Evolutionary conservation across 148 eudicot genomes (phyloP), one percentile per base, ranked within the genome.

Genomic region (Talinum fruticosum): DNA sequence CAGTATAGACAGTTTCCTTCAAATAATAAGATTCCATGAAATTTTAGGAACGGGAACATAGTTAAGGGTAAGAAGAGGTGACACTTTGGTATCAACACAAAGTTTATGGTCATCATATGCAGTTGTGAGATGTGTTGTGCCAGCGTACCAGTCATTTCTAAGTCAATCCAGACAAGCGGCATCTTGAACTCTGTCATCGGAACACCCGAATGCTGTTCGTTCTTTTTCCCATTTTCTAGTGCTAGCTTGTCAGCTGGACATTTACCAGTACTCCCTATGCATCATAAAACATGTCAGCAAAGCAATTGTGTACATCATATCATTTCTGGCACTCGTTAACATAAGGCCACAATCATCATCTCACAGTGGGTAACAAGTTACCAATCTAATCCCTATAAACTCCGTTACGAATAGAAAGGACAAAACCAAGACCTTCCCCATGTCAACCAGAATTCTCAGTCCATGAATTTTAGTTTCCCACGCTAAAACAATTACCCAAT

Each of bases 131-230:
- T 21, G 23, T 12, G 33, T 35, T 61, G 69, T 35, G 53, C n/a
- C 26, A 78, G 61, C 85, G 68, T 81, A 91, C 98, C 96, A 44
- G 98, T 91, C 92, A 89, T 93, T 87, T 91, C 96, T 80, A 93
- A 73, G 82, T 93, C 93, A 83, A 93, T 93, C 98, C 98, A 93
- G 76, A 91, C 96, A 36, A 93, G 93, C 7, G 98, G 98, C 78
- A 86, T 73, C 82, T 74, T 88, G 79, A 77, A 91, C 44, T 81
- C 83, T 61, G 66, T 72, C 35, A 71, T 49, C 62, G 54, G 38
- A 35, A 64, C 54, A 85, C 72, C 82, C 30, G 32, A n/a, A 26
- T 54, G 74, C 41, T 81, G 79, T 81, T 80, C 76, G 75, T 66
- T 75, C 61, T 66, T 73, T 70, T 75, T 82, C 69, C 84, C 90